Percentiles rank a stretch among this genome's conserved stretches.
phyloP scores from a whole-genome alignment of 495 filamentous ascomycete species.

The Aspergillus wentii region DNA sequence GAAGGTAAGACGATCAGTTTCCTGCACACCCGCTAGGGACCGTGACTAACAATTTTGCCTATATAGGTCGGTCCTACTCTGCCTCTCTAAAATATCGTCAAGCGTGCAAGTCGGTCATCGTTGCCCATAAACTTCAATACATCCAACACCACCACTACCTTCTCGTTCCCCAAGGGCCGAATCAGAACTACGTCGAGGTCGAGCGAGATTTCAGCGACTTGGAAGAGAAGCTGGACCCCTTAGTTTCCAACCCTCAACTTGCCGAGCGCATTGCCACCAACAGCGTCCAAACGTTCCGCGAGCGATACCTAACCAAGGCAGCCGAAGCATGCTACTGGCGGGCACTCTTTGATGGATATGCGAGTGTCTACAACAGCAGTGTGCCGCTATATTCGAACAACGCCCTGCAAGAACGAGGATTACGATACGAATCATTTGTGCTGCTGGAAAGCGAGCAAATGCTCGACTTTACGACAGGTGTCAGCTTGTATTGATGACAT shows the following conservation, averaged over 20 bases:
- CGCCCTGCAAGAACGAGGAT: conserved; percentile 19
- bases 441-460: conserved; percentile 28
- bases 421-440: conserved; percentile 38
- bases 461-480: conserved; percentile 30
- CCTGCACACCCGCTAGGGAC: conserved; percentile 1
- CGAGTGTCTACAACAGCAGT: conserved; percentile 35
- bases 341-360: conserved; percentile 42
- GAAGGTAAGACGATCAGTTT: conserved; percentile 36
- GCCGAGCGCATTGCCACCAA: conserved; percentile 53
- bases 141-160: conserved; percentile 42
- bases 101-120: conserved; percentile 55
- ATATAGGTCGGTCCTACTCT: conserved; percentile 45
- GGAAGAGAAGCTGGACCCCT: conserved; percentile 43
- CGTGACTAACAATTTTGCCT: neutral
- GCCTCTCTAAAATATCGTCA: conserved; percentile 56
- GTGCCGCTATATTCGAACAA: conserved; percentile 16
- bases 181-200: conserved; percentile 60
- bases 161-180: conserved; percentile 38
- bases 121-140: conserved; percentile 44
- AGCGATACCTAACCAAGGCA: conserved; percentile 54
- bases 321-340: conserved; percentile 60
- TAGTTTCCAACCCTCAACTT: conserved; percentile 35
- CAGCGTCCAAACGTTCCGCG: conserved; percentile 48
- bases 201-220: conserved; percentile 54
- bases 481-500: too few species aligned